Base-by-base conservation (phyloP, 2,329 filamentous ascomycete genomes). In the Fusarium equiseti region DNA sequence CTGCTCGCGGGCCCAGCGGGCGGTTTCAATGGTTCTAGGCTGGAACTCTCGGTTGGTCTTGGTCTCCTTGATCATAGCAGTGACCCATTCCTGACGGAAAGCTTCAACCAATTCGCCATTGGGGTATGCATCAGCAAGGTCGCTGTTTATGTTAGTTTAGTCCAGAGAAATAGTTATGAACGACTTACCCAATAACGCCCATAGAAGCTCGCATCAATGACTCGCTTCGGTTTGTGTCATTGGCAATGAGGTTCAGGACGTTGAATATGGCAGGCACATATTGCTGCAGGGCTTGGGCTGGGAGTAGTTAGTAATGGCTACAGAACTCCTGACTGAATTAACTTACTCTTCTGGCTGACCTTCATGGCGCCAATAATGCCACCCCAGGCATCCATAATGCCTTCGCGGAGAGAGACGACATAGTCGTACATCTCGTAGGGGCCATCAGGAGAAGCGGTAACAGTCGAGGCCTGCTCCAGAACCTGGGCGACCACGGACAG, bases 351-450 rank as follows among this genome's bases (percentile, higher is more conserved):
- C 77, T 85, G 85, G 77, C 91, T 93, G 54, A 87, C 83, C 85
- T 96, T 97, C 91, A 98, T 94, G 56, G 96, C 94, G 80, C 95
- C 90, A 78, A 99, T 94, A 73, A 97, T 96, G 73, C 96, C 96
- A 76, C 95, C 94, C 95, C 97, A 99, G 35, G 96, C 96, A 86
- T 99, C 96, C 91, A 98, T 97, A 73, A 99, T 98, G 74, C 95
- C 96, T 79, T 99, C 97, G 57, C 96, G 91, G 51, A 99, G 88
- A 22, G 95, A 97, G 71, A 97, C 89, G 74, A 99, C 91, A 79
- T 99, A 99, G 82, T 98, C 95, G 62, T 95, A 91, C 92, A 98
- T 97, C 82, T 99, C 96, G 75, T 95, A 96, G 53, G 92, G 92
- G 63, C 92, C 91, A 73, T 98, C 94, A 29, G 90, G 87, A 60